A percentile compares a stretch with the other conserved stretches of the same genome.
Evolutionary conservation across 805 yeast species (phyloP).

Genomic region (Cyberlindnera euphorbiiphila): DNA sequence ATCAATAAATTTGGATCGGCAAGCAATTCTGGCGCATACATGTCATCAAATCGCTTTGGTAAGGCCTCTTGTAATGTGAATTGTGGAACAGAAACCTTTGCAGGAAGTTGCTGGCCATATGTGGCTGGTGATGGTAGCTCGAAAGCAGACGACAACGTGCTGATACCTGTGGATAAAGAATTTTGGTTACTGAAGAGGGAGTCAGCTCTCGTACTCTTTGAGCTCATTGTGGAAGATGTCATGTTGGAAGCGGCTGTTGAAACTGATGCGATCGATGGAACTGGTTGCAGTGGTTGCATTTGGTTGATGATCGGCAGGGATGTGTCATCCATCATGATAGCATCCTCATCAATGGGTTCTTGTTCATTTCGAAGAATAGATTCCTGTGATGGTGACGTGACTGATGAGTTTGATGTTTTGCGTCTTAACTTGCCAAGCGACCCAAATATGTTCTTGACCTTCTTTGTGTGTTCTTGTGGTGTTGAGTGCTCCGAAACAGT

Average conservation of each 20-base stretch:
- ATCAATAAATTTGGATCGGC: conserved; percentile 41
- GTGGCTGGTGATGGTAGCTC: too few species aligned
- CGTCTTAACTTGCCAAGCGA: conserved; percentile 17
- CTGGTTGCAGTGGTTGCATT: conserved; percentile 23
- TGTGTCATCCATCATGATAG: conserved; percentile 15
- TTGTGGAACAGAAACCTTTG: conserved; percentile 6
- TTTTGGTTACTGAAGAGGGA: conserved; percentile 23
- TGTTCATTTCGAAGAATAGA: conserved; percentile 7
- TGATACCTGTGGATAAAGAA: conserved; percentile 19
- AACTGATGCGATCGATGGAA: conserved; percentile 23
- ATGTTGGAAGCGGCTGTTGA: conserved; percentile 7
- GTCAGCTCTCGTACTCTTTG: conserved; percentile 10
- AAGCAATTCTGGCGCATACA: conserved; percentile 55
- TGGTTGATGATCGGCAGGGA: conserved; percentile 5
- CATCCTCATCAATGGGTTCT: conserved; percentile 12
- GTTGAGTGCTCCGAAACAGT: conserved; percentile 13
- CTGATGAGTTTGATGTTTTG: conserved; percentile 11
- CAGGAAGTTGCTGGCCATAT: not conserved
- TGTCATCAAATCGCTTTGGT: conserved; percentile 49
- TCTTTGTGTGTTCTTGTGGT: conserved; percentile 7
- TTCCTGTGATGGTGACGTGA: conserved; percentile 7
- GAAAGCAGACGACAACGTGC: too few species aligned
- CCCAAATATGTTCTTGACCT: conserved; percentile 12
- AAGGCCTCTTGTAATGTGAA: conserved; percentile 44
- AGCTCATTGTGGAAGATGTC: conserved; percentile 7